A percentile compares a stretch with the other conserved stretches of the same genome.
phyloP scores from a whole-genome alignment of 2,329 filamentous ascomycete species.

The Ophidiomyces ophidiicola region DNA sequence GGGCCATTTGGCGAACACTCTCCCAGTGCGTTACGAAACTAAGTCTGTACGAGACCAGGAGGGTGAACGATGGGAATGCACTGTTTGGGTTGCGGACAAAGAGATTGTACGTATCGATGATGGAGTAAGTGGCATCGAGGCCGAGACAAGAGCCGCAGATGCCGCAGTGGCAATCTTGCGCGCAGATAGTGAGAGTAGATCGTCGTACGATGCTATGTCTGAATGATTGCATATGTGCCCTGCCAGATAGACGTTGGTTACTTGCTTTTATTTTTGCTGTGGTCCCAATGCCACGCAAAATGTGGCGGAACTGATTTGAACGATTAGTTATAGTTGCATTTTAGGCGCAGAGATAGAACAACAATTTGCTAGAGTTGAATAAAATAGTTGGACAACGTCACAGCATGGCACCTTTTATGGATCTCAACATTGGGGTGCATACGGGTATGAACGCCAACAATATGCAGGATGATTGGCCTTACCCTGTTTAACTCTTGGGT shows the following conservation, averaged over 20 bases:
- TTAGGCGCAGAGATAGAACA: no score
- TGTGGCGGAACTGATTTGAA: not conserved
- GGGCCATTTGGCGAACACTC: constrained; percentile 43
- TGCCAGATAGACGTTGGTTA: not conserved
- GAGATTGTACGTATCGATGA: constrained; percentile 37
- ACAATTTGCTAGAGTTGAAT: no score
- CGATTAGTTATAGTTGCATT: no score
- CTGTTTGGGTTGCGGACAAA: constrained; percentile 39
- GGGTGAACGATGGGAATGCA: constrained; percentile 28
- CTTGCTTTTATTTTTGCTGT: not conserved
- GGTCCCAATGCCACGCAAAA: constrained; percentile 1
- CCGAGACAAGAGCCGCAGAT: constrained; percentile 45
- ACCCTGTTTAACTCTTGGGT: no score
- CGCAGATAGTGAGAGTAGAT: not conserved
- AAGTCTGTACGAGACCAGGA: constrained; percentile 17
- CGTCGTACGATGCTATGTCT: not conserved
- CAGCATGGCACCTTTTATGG: no score
- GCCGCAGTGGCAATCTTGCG: constrained; percentile 33
- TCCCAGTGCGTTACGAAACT: constrained; percentile 43
- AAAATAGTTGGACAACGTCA: no score
- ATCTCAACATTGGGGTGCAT: no score
- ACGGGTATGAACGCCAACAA: no score
- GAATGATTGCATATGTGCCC: not conserved
- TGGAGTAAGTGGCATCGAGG: constrained; percentile 42
- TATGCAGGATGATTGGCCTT: no score